Evolutionary conservation across 2,329 filamentous ascomycete genomes (phyloP).

Genomic region (Anthostomella pinea): DNA sequence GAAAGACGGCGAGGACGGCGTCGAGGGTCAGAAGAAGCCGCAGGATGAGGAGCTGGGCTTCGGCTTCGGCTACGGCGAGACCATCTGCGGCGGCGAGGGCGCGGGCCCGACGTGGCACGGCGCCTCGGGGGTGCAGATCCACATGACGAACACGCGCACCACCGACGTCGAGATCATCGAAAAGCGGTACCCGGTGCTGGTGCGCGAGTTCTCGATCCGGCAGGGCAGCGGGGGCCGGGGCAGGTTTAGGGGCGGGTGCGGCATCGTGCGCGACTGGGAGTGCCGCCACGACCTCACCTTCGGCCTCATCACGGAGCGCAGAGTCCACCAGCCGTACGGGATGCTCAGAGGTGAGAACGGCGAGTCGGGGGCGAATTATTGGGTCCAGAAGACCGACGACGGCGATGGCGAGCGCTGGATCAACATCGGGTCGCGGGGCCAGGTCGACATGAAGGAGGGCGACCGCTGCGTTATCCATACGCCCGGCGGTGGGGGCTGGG

Average conservation of each 20-base stretch:
- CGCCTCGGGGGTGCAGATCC: constrained; percentile 64
- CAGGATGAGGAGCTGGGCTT: constrained; percentile 10
- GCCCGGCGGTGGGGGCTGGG: constrained; percentile 58
- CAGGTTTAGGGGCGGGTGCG: constrained; percentile 62
- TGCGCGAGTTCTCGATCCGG: constrained; percentile 62
- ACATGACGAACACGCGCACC: constrained; percentile 75
- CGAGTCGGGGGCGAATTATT: constrained; percentile 65
- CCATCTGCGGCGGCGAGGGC: constrained; percentile 68
- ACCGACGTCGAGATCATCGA: constrained; percentile 71
- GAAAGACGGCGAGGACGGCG: too few relatives aligned
- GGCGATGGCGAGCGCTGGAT: constrained; percentile 13
- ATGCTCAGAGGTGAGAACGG: constrained; percentile 68
- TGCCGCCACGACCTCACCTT: constrained; percentile 68
- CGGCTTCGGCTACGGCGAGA: constrained; percentile 76
- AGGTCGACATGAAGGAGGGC: constrained; percentile 42
- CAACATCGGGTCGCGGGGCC: constrained; percentile 18
- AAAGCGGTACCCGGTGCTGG: constrained; percentile 64
- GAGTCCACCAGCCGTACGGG: constrained; percentile 70
- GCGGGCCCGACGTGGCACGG: constrained; percentile 67
- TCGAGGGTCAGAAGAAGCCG: too few relatives aligned
- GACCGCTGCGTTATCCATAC: constrained; percentile 61
- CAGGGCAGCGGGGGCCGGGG: constrained; percentile 57
- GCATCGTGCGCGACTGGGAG: constrained; percentile 68
- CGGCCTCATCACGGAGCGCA: constrained; percentile 66
- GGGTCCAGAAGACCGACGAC: constrained; percentile 45